phyloP scores from a whole-genome alignment of 768 basidiomycete genomes.

The Tulasnella sp. region DNA sequence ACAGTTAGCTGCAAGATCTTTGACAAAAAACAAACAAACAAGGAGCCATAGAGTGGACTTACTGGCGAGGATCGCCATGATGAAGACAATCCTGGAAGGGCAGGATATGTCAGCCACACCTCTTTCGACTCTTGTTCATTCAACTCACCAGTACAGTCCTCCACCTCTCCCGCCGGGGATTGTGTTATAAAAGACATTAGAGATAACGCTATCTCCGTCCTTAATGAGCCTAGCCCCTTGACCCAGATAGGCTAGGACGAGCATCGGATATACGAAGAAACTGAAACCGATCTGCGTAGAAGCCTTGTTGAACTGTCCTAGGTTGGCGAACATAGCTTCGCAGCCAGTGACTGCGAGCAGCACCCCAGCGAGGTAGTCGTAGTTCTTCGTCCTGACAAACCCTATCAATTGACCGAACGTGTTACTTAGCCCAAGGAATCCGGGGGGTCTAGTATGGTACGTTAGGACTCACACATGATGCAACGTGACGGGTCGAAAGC shows the following conservation, averaged over 20 bases:
- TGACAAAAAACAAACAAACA: too few species aligned
- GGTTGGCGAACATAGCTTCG: slow-evolving; percentile 57
- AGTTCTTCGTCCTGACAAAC: slow-evolving; percentile 55
- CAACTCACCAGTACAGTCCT: slow-evolving; percentile 46
- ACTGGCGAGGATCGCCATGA: slow-evolving; percentile 58
- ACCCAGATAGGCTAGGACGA: slow-evolving; percentile 58
- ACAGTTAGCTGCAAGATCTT: background rate
- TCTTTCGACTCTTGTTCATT: background rate
- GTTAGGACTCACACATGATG: slow-evolving; percentile 39
- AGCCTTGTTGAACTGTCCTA: slow-evolving; percentile 55
- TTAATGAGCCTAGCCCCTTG: slow-evolving; percentile 54
- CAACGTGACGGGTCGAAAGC: slow-evolving; percentile 60
- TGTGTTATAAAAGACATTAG: slow-evolving; percentile 50
- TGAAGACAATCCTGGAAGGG: slow-evolving; percentile 42
- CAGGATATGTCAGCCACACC: background rate
- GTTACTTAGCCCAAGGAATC: background rate
- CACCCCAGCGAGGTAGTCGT: slow-evolving; percentile 51
- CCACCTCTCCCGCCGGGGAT: slow-evolving; percentile 50
- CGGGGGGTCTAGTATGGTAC: background rate
- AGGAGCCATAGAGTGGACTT: slow-evolving; percentile 21
- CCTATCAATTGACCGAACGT: slow-evolving; percentile 27
- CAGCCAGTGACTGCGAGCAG: slow-evolving; percentile 59
- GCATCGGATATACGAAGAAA: slow-evolving; percentile 44
- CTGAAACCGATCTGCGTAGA: slow-evolving; percentile 53
- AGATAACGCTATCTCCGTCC: slow-evolving; percentile 39